phyloP scores from a whole-genome alignment of 371 early-diverging fungal genomes.

The Entomophthora muscae region DNA sequence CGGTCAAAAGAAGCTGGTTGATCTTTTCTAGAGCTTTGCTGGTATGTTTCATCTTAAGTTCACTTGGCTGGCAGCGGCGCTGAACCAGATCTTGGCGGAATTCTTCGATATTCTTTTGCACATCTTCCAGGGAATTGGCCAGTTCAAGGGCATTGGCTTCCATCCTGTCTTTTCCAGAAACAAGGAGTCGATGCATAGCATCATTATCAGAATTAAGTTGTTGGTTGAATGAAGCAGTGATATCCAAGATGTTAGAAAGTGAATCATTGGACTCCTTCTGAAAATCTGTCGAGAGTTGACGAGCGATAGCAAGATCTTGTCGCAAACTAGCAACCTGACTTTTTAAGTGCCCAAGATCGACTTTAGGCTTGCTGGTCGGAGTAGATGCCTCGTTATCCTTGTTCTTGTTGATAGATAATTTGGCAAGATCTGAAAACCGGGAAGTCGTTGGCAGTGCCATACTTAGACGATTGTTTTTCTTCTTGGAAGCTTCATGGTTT shows the following conservation, averaged over 20 bases:
- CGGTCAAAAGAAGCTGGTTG: constrained; percentile 8
- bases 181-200: constrained; percentile 24
- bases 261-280: constrained; percentile 20
- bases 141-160: constrained; percentile 30
- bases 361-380: background rate
- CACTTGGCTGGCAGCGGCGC: constrained; percentile 42
- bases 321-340: constrained; percentile 6
- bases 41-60: constrained; percentile 26
- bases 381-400: constrained; percentile 4
- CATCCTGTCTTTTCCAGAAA: constrained; percentile 33
- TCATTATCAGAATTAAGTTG: constrained; percentile 12
- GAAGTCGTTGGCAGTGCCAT: constrained; percentile 1
- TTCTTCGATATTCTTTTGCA: constrained; percentile 50
- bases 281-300: constrained; percentile 14
- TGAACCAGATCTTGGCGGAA: constrained; percentile 59
- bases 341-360: background rate
- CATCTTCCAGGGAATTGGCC: constrained; percentile 36
- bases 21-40: constrained; percentile 24
- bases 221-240: constrained; percentile 19
- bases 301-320: background rate
- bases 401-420: background rate
- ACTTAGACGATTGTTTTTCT: constrained; percentile 12
- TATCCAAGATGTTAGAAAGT: constrained; percentile 15
- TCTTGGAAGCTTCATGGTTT: constrained; percentile 13
- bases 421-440: background rate